phyloP scores from a whole-genome alignment of 768 basidiomycete genomes.

The Rickenella mellea region DNA sequence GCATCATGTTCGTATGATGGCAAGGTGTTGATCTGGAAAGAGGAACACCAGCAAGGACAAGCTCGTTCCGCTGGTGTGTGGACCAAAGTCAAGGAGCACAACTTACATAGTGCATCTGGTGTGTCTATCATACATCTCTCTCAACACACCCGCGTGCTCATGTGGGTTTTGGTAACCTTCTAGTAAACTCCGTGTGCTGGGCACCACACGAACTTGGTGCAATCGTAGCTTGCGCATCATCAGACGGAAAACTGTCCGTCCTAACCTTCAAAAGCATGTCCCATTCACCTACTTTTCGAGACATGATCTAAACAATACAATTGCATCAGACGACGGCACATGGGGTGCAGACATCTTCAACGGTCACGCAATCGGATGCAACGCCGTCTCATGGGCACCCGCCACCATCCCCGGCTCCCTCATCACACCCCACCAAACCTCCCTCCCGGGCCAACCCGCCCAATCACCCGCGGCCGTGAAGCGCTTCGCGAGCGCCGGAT shows the following conservation, averaged over 20 bases:
- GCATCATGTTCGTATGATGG: constrained; percentile 99
- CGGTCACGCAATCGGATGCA: constrained; percentile 93
- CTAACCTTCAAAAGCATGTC: constrained; percentile 88
- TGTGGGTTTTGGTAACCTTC: not conserved
- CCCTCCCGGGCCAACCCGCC: constrained; percentile 35
- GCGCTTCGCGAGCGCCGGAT: constrained; percentile 91
- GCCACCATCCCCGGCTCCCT: constrained; percentile 81
- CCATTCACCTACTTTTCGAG: not conserved
- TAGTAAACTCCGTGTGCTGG: constrained; percentile 98
- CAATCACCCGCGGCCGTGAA: constrained; percentile 37
- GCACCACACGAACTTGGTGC: constrained; percentile 98
- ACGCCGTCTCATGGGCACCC: constrained; percentile 96
- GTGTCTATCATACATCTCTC: constrained; percentile 14
- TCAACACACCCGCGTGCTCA: not conserved
- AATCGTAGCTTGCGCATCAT: constrained; percentile 92
- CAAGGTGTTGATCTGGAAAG: constrained; percentile 97
- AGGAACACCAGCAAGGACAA: constrained; percentile 42
- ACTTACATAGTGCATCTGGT: constrained; percentile 91
- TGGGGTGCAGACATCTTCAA: constrained; percentile 94
- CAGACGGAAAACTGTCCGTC: constrained; percentile 94
- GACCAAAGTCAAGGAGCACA: constrained; percentile 94
- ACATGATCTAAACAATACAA: not conserved
- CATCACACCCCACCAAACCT: constrained; percentile 53
- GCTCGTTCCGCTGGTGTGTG: constrained; percentile 59
- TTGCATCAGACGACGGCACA: constrained; percentile 76